Evolutionary conservation across 441 rosid species (phyloP).

Genomic region (Gossypium laxum): DNA sequence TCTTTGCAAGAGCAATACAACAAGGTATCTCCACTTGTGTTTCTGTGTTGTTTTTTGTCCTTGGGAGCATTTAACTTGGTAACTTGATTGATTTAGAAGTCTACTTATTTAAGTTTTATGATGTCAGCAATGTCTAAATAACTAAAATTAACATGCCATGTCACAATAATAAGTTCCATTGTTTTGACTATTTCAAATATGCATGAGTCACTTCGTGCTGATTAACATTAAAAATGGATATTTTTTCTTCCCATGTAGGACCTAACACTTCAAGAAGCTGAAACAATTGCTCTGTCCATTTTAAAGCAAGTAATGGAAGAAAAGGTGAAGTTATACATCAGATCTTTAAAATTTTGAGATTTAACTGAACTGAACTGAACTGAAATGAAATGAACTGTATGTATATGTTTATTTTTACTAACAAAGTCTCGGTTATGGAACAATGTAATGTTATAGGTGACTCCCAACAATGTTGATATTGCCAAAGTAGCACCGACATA

Average conservation of each 20-base stretch:
- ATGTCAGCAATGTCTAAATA: not conserved
- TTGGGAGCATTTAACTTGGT: not conserved
- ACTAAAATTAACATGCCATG: not conserved
- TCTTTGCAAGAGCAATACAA: conserved; percentile 90
- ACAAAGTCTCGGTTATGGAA: not conserved
- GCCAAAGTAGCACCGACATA: conserved; percentile 79
- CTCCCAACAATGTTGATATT: conserved; percentile 88
- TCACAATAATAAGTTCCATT: not conserved
- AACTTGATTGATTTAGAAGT: conserved; percentile 1
- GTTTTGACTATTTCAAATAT: not conserved
- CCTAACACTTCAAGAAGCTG: conserved; percentile 73
- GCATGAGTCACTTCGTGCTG: not conserved
- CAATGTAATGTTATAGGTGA: conserved; percentile 48
- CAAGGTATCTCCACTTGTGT: conserved; percentile 37
- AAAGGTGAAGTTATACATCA: conserved; percentile 31
- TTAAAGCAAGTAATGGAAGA: conserved; percentile 99
- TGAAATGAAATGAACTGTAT: not conserved
- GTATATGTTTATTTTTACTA: not conserved
- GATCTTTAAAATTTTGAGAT: not conserved
- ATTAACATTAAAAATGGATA: not conserved
- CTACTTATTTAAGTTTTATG: not conserved
- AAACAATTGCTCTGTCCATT: conserved; percentile 77
- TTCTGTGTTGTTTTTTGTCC: not conserved
- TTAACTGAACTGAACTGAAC: too few species aligned
- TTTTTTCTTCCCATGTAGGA: conserved; percentile 35